Base-by-base conservation (phyloP, 1,284 basidiomycete species). In the Vanrija sp. region DNA sequence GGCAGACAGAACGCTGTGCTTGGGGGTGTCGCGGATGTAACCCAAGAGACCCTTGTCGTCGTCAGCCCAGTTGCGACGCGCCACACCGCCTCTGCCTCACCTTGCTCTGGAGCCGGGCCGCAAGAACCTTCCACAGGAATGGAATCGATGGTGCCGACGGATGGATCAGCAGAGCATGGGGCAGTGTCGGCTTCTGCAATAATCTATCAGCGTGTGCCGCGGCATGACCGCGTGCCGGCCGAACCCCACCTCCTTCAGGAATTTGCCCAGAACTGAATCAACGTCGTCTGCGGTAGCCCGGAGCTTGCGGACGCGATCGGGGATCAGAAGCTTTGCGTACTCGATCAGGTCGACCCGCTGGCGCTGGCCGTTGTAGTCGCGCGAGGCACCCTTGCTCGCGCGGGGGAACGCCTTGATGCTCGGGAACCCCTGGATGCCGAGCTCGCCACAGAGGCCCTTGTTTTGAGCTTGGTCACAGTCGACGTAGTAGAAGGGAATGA, bases 401-500 rank as follows among this genome's bases (percentile, higher is more conserved):
- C 85, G 81, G 14, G 91, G 89, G 78, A 87, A 94, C 6, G 89
- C 78, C 83, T 88, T 97, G 73, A 94, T 80, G 4, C 93, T 96
- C 1, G 94, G 93, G 82, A 94, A 97, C 2, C 94, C 93, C 76
- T 92, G 81, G 19, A 96, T 83, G n/a, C 85, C 84, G 80, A 89
- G 88, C 60, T 91, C 84, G 0, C 84, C 84, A 69, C 93, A 97
- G 9, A 94, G 76, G 7, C 79, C 80, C 73, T 88, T 91, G 77
- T 96, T 95, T 67, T 80, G 78, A 23, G 85, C 82, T n/a, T 82
- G 86, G 66, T 97, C 93, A 64, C 93, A 97, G 73, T 97, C 91
- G 44, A 97, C 83, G 12, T 91, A 88, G 73, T 93, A 95, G 58
- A 89, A 82, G 1, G 91, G 91, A 34, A 97, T 82, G 38, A 97